Conservation (phyloP, 2,329 filamentous ascomycete species). For the Trichoderma sp. region DNA sequence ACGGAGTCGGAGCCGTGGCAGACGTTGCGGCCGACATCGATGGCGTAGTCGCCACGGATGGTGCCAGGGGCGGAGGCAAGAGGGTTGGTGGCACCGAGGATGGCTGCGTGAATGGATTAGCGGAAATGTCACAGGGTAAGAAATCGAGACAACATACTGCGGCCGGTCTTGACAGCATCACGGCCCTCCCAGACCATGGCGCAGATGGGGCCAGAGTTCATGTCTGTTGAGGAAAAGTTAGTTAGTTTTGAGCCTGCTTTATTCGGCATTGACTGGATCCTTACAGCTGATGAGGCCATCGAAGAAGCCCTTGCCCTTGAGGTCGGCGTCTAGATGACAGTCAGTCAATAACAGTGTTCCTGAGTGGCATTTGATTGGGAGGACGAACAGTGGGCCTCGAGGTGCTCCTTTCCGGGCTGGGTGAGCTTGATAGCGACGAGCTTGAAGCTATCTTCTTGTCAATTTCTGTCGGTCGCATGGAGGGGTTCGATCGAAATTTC, state of each 20-base stretch:
- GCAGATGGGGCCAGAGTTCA: conserved; percentile 93
- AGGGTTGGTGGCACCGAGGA: conserved; percentile 99
- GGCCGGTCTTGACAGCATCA: conserved; percentile 98
- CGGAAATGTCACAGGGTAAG: not conserved
- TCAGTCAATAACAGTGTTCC: not conserved
- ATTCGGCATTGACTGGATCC: conserved; percentile 34
- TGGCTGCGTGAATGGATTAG: conserved; percentile 48
- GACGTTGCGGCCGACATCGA: conserved; percentile 87
- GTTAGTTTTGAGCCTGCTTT: not conserved
- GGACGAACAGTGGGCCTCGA: conserved; percentile 85
- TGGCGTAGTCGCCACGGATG: conserved; percentile 92
- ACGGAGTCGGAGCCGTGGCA: conserved; percentile 99
- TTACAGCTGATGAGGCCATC: conserved; percentile 85
- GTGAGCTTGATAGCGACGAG: conserved; percentile 96
- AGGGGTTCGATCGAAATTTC: conserved; percentile 30
- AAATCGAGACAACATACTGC: conserved; percentile 55
- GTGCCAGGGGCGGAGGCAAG: conserved; percentile 90
- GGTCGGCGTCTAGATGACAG: conserved; percentile 66
- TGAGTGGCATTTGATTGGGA: not conserved
- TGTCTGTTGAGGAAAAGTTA: conserved; percentile 60
- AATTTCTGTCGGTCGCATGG: not conserved
- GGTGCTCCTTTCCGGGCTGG: conserved; percentile 86
- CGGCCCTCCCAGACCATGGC: conserved; percentile 99
- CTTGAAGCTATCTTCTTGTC: conserved; percentile 70
- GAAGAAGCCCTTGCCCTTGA: conserved; percentile 96